Conservation (phyloP, 2,329 filamentous ascomycete species). For the Ophiosphaerella korrae region DNA sequence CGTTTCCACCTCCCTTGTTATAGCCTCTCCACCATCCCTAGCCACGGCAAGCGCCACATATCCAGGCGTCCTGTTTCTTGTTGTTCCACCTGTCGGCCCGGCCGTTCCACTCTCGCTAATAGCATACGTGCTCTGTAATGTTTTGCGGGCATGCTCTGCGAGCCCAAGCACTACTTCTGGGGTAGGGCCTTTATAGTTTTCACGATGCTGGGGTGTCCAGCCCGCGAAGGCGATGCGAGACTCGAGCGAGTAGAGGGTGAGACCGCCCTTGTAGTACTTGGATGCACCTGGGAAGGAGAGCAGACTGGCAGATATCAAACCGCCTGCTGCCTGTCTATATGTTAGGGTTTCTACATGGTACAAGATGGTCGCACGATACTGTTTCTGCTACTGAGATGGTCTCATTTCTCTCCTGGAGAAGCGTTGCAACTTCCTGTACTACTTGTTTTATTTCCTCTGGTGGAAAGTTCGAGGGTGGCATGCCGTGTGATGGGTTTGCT, state of each 20-base stretch:
- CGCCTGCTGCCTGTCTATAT: conserved; percentile 62
- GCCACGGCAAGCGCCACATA: conserved; percentile 69
- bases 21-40: conserved; percentile 57
- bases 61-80: conserved; percentile 63
- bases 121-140: conserved; percentile 62
- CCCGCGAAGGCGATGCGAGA: conserved; percentile 64
- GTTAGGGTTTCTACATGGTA: conserved; percentile 1
- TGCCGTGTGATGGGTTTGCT: conserved; percentile 2
- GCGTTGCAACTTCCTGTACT: conserved; percentile 55
- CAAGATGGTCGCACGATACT: conserved; percentile 36
- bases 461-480: conserved; percentile 46
- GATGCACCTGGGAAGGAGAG: conserved; percentile 65
- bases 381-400: conserved; percentile 68
- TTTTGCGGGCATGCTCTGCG: conserved; percentile 62
- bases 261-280: conserved; percentile 64
- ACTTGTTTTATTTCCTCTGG: conserved; percentile 51
- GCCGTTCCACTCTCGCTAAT: conserved; percentile 67
- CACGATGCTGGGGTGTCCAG: conserved; percentile 62
- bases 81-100: conserved; percentile 63
- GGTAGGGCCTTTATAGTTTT: conserved; percentile 64
- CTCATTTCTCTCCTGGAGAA: conserved; percentile 61
- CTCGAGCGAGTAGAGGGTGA: conserved; percentile 66
- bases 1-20: conserved; percentile 62
- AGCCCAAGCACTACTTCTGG: conserved; percentile 62
- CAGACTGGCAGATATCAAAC: conserved; percentile 64